Base-by-base conservation (phyloP, 768 basidiomycete species). In the Porpolomopsis calyptriformis region DNA sequence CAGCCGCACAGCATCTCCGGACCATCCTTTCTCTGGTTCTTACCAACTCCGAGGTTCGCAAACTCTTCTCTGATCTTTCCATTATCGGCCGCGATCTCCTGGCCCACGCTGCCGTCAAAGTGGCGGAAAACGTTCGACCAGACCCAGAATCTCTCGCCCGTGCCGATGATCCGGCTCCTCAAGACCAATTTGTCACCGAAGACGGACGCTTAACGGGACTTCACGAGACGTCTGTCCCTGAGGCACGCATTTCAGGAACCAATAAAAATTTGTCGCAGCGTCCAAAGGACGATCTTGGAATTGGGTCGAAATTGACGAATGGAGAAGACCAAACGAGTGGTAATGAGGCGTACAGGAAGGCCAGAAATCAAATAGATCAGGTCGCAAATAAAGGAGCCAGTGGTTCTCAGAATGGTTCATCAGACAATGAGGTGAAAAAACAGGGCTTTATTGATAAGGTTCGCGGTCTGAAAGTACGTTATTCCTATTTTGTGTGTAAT, bases 21-120 rank as follows among this genome's bases (percentile, higher is more conserved):
- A 92, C 91, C 0, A 76, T 99, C 39, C 70, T 88, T 49, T 76
- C 77, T 35, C 82, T 97, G 55, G 71, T 97, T 56, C 71, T 91
- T 51, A 94, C 93, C 59, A 99, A 99, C 67, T 83, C 86, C 0
- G 87, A 94, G 66, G 83, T 86, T 24, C 83, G 91, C 56, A 94
- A 96, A 61, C 79, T 96, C 23, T 64, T 93, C 43, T 74, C 78
- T 1, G 88, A 91, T 62, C 80, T 85, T 52, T 74, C 77, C 8
- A 60, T 82, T 48, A 79, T 89, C 40, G 85, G 86, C 0, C 82
- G 89, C 34, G 90, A 94, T 60, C 70, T 96, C 45, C 78, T 94
- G 50, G 78, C 87, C 3, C 81, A 76, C 31, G 76, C 75, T 16
- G 81, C 85, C 0, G 61, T 70, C 53, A 85, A 89, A 57, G 81